phyloP scores from a whole-genome alignment of 192 early-diverging fungal species.

The Neocallimastix lanati region DNA sequence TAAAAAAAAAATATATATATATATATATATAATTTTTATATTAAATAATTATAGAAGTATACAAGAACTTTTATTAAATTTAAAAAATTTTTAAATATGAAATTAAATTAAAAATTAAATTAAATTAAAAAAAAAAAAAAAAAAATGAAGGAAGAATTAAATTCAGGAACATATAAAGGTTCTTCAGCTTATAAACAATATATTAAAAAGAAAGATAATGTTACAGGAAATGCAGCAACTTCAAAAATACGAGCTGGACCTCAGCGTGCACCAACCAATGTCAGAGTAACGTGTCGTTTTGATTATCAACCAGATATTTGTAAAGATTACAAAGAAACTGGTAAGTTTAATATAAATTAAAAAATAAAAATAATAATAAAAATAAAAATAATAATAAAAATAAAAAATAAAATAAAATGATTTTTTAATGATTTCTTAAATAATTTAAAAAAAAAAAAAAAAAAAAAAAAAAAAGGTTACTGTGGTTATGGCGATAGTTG shows the following conservation, averaged over 20 bases:
- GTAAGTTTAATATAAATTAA: not conserved
- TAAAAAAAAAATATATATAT: too few relatives aligned
- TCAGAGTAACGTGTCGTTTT: conserved; percentile 65
- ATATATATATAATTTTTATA: too few relatives aligned
- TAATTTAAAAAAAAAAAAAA: not conserved
- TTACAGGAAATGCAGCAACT: not conserved
- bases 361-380: too few relatives aligned
- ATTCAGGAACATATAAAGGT: not conserved
- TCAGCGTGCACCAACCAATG: conserved; percentile 43
- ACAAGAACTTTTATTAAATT: too few relatives aligned
- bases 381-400: too few relatives aligned
- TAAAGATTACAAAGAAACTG: conserved; percentile 71
- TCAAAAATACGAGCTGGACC: conserved; percentile 40
- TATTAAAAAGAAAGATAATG: not conserved
- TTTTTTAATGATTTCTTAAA: not conserved
- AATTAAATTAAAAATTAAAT: too few relatives aligned
- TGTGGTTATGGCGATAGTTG: conserved; percentile 98
- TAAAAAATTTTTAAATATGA: too few relatives aligned
- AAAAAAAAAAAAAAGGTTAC: conserved; percentile 50
- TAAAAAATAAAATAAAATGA: too few relatives aligned
- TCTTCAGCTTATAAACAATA: not conserved
- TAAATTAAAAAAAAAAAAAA: not conserved
- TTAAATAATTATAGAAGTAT: too few relatives aligned
- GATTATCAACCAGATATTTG: conserved; percentile 97
- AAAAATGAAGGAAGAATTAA: not conserved